phyloP scores from a whole-genome alignment of 352 stramenopile genomes.

The Pythium sukuiense region DNA sequence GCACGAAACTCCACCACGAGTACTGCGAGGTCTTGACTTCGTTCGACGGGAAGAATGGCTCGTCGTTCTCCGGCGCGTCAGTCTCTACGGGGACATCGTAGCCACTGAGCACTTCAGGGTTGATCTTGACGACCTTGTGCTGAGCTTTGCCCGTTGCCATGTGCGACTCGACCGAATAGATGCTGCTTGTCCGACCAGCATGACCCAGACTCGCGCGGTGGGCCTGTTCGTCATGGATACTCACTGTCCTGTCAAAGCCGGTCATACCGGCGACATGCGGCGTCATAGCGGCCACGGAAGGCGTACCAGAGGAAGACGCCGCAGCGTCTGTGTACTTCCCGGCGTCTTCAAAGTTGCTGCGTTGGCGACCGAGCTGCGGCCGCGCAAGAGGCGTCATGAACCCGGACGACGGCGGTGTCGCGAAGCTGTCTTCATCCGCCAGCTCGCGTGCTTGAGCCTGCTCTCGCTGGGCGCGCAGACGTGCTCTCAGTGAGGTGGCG shows the following conservation, averaged over 20 bases:
- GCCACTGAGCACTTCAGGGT: constrained; percentile 28
- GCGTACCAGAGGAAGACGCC: not conserved
- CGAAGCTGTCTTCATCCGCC: constrained; percentile 1
- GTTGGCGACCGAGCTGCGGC: constrained; percentile 16
- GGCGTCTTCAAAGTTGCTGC: constrained; percentile 30
- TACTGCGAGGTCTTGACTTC: constrained; percentile 87
- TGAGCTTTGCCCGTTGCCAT: constrained; percentile 31
- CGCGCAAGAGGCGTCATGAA: constrained; percentile 7
- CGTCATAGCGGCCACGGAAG: not conserved
- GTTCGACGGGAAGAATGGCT: constrained; percentile 66
- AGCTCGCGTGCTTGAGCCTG: constrained; percentile 28
- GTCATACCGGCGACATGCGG: not conserved
- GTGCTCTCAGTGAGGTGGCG: constrained; percentile 51
- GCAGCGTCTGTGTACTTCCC: constrained; percentile 19
- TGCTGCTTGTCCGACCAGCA: constrained; percentile 44
- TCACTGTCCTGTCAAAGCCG: constrained; percentile 13
- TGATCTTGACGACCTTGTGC: constrained; percentile 78
- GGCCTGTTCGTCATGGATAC: constrained; percentile 1
- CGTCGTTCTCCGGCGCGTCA: constrained; percentile 22
- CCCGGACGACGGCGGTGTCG: not conserved
- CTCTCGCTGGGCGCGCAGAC: constrained; percentile 55
- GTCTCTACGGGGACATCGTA: not conserved
- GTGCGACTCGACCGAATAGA: constrained; percentile 62
- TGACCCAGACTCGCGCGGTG: constrained; percentile 2
- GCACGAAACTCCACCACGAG: constrained; percentile 88